Evolutionary conservation across 2,329 filamentous ascomycete species (phyloP).

Genomic region (Talaromyces sp.): DNA sequence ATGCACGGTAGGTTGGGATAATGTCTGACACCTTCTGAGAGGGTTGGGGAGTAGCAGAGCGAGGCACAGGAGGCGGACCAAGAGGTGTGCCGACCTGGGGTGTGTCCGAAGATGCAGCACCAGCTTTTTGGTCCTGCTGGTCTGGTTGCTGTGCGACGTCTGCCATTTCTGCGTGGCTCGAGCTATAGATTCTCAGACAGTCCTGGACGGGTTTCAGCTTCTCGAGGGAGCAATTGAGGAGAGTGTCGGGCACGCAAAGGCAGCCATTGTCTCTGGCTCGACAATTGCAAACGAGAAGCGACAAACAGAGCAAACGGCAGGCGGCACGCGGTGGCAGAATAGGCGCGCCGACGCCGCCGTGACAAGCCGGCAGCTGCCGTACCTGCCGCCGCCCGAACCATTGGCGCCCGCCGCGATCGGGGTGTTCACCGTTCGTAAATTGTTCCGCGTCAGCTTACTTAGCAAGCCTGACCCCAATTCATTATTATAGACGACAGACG

Average conservation of each 20-base stretch:
- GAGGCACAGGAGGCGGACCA: background rate
- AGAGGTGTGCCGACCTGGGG: conserved; percentile 10
- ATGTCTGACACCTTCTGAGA: conserved; percentile 71
- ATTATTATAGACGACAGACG: background rate
- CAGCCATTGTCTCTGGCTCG: background rate
- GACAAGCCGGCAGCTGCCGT: background rate
- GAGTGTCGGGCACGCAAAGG: background rate
- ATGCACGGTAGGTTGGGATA: conserved; percentile 71
- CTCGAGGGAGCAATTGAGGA: background rate
- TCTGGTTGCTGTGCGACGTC: conserved; percentile 12
- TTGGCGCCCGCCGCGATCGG: background rate
- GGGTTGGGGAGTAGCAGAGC: conserved; percentile 15
- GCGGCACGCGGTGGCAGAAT: conserved; percentile 9
- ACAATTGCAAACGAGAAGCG: background rate
- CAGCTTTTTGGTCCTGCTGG: conserved; percentile 8
- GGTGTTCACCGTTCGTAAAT: background rate
- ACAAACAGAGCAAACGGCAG: conserved; percentile 1
- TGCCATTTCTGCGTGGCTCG: conserved; percentile 14
- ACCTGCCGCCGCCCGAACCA: background rate
- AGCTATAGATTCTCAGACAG: background rate
- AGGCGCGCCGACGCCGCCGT: background rate
- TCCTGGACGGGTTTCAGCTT: background rate
- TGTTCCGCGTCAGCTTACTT: background rate
- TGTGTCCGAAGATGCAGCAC: conserved; percentile 5
- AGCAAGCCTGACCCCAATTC: background rate